These are phyloP conservation scores for Juglanconis oblonga DNA, from an alignment of 2,329 filamentous ascomycete genomes.

Conservation along the genomic window DNA sequence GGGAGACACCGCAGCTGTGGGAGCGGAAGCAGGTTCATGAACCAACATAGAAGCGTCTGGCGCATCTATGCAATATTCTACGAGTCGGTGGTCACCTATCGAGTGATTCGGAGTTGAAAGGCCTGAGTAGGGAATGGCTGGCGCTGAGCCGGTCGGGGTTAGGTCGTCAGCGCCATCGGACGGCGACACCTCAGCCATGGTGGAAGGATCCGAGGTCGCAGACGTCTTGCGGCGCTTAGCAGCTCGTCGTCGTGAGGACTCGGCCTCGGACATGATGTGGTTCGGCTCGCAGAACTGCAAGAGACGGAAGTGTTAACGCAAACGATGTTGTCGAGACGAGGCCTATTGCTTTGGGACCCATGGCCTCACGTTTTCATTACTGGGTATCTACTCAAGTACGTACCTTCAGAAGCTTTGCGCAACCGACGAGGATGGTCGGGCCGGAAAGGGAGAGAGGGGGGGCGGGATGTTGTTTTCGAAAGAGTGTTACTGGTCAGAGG, in stretches of 20 bases:
- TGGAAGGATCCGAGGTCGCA: not conserved
- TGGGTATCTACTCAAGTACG: not conserved
- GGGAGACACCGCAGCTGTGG: not conserved
- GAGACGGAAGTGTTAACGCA: not conserved
- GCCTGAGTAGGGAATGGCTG: not conserved
- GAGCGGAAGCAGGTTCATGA: not conserved
- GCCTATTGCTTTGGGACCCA: not conserved
- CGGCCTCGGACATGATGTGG: conserved; percentile 8
- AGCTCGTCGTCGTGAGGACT: not conserved
- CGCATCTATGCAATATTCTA: not conserved
- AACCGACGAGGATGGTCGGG: not conserved
- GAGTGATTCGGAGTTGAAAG: not conserved
- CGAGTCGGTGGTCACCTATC: no score
- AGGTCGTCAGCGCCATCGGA: not conserved
- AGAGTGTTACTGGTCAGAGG: not conserved
- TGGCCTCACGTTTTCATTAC: not conserved
- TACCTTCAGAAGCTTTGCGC: not conserved
- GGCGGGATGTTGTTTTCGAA: not conserved
- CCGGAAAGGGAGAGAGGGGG: not conserved
- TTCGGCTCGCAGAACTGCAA: not conserved
- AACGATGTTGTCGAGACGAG: not conserved
- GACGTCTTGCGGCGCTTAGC: conserved; percentile 18
- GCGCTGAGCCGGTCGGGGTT: not conserved
- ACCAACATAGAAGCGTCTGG: not conserved
- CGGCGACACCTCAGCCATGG: not conserved